A percentile compares a stretch with the other conserved stretches of the same genome.
Conservation (phyloP, 768 basidiomycete genomes). For the Lyophyllum decastes region DNA sequence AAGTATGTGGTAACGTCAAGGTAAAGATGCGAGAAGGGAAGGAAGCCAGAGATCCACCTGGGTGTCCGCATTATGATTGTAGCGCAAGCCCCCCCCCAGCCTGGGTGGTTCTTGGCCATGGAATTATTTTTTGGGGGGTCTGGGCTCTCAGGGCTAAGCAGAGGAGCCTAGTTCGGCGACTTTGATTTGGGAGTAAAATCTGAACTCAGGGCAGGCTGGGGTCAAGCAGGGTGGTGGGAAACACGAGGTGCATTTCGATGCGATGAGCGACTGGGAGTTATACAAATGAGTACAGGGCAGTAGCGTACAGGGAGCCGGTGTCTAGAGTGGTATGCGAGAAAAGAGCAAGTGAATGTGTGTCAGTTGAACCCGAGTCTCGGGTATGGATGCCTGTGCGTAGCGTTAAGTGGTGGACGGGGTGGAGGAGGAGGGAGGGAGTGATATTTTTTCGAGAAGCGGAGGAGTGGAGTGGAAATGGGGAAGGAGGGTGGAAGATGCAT, state of each 20-base stretch:
- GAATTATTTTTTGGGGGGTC: not conserved
- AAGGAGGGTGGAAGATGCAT: constrained; percentile 6
- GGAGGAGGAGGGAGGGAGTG: not conserved
- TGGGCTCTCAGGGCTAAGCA: not conserved
- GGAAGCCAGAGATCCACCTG: constrained; percentile 5
- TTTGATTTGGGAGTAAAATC: not conserved
- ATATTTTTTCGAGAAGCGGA: constrained; percentile 2
- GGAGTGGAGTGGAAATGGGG: constrained; percentile 3
- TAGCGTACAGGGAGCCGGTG: constrained; percentile 19
- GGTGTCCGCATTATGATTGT: constrained; percentile 5
- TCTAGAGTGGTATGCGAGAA: constrained; percentile 24
- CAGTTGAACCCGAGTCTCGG: not conserved
- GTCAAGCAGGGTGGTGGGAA: not conserved
- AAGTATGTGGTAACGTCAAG: constrained; percentile 1
- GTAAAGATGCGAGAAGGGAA: not conserved
- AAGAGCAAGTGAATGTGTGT: constrained; percentile 2
- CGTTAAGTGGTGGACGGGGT: not conserved
- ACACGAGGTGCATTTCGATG: constrained; percentile 7
- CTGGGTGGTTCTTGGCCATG: not conserved
- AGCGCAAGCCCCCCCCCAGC: too few relatives aligned
- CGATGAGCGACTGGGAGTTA: constrained; percentile 4
- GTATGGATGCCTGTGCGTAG: constrained; percentile 2
- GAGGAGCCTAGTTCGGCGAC: not conserved
- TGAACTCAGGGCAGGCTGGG: not conserved
- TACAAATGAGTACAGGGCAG: constrained; percentile 21